Evolutionary conservation across 2,329 filamentous ascomycete genomes (phyloP).

Genomic region (Talaromyces sp.): DNA sequence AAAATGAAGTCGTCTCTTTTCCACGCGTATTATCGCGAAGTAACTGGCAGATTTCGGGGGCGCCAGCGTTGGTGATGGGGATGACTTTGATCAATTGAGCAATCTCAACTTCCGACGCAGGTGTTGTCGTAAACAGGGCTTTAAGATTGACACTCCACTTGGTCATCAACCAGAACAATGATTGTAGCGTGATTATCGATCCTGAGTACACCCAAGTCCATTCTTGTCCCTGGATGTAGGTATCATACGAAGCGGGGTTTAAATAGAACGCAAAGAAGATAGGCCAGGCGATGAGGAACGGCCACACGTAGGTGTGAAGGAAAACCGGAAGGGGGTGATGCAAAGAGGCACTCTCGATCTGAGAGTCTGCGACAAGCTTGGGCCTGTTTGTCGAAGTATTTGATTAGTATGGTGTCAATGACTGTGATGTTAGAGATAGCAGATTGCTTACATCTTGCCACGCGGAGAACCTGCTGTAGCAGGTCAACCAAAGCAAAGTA

Average conservation of each 20-base stretch:
- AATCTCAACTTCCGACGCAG: conserved; percentile 65
- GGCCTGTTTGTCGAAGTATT: conserved; percentile 50
- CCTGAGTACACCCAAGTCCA: conserved; percentile 97
- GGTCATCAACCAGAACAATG: conserved; percentile 88
- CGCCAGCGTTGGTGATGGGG: conserved; percentile 82
- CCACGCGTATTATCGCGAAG: conserved; percentile 71
- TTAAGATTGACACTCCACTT: conserved; percentile 94
- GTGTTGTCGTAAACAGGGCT: conserved; percentile 74
- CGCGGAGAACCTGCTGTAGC: conserved; percentile 12
- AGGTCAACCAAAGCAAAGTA: conserved; percentile 16
- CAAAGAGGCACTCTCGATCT: conserved; percentile 84
- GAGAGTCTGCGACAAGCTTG: conserved; percentile 83
- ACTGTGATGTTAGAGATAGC: not conserved
- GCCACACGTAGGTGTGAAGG: conserved; percentile 88
- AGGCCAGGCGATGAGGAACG: conserved; percentile 88
- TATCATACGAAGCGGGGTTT: conserved; percentile 77
- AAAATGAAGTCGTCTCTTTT: conserved; percentile 76
- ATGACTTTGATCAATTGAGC: conserved; percentile 90
- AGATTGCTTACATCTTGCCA: conserved; percentile 19
- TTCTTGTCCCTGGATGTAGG: conserved; percentile 87
- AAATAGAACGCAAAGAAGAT: conserved; percentile 86
- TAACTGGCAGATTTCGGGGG: conserved; percentile 81
- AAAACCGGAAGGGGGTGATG: conserved; percentile 79
- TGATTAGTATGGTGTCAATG: conserved; percentile 14
- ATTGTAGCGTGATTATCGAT: conserved; percentile 81